Evolutionary conservation across 331 rosid species (phyloP), one percentile per base, ranked within the genome.

Genomic region (Quercus tomentella): DNA sequence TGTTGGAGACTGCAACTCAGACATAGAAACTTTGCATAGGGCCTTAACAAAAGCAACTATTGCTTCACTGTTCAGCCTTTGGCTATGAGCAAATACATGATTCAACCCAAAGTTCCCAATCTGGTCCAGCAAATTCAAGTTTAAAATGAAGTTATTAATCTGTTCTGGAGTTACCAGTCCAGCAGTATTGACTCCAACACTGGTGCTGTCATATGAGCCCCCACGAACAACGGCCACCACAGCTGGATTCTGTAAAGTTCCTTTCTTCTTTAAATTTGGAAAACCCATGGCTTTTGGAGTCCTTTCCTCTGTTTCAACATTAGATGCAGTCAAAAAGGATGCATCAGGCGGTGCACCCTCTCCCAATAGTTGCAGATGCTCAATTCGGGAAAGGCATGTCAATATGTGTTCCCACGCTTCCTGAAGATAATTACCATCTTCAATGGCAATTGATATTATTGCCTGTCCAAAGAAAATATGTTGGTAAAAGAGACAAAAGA

Each of bases 351-450:
- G 98, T 41, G 93, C 97, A 17, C 99, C 99, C 90, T 96, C 99
- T 41, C 99, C 99, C 84, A 96, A 82, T 82, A 96, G 85, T 77
- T 91, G 99, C 82, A 96, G 91, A 80, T 96, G 96, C 90, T 96
- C 99, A 79, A 96, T 93, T 80, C 99, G 93, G 11, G 99, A 96
- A 84, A 96, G 98, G 82, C 98, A 93, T 55, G 97, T 96, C 73
- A 96, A 74, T 84, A 96, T 93, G 91, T 96, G 99, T 79, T 96
- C 98, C 99, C 99, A 96, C 72, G 99, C 91, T 84, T 96, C 99
- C 77, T 90, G 91, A 74, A 96, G 92, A 88, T 86, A 85, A 88
- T 96, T 90, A 52, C 99, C 99, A 82, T 96, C 99, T 86, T 93
- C 99, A 78, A 96, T 89, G 69, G 99, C 99, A 77, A 96, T 93